A percentile compares a stretch with the other conserved stretches of the same genome.
Conservation (phyloP, 495 filamentous ascomycete genomes). For the Xylaria bambusicola region DNA sequence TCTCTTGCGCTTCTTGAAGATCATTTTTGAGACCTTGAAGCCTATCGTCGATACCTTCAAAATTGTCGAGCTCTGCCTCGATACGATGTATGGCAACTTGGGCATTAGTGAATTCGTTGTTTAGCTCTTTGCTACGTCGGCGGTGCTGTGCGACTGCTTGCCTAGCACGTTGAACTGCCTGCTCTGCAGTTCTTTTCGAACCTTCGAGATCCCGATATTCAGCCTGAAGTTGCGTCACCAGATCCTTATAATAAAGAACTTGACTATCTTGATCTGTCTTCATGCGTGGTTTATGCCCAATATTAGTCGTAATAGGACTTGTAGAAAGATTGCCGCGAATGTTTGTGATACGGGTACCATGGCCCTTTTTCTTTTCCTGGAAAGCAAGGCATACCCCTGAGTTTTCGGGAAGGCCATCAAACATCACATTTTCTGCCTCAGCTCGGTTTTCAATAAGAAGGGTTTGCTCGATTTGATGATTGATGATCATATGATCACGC, state of each 20-base stretch:
- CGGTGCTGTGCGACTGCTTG: conserved; percentile 60
- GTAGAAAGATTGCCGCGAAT: conserved; percentile 43
- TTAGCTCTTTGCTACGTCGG: conserved; percentile 26
- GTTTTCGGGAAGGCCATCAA: conserved; percentile 63
- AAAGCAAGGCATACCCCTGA: conserved; percentile 71
- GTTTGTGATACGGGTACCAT: conserved; percentile 65
- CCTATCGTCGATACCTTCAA: conserved; percentile 44
- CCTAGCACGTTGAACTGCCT: conserved; percentile 59
- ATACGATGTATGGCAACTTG: conserved; percentile 30
- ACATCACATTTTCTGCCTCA: conserved; percentile 70
- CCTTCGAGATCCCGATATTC: conserved; percentile 40
- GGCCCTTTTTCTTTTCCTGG: conserved; percentile 56
- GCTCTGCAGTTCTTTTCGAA: conserved; percentile 50
- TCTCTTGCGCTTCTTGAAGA: conserved; percentile 30
- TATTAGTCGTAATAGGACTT: conserved; percentile 31
- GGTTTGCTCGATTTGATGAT: conserved; percentile 78
- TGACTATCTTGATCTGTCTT: conserved; percentile 64
- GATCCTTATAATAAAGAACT: conserved; percentile 35
- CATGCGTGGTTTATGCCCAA: conserved; percentile 63
- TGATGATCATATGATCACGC: conserved; percentile 80
- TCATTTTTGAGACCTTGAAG: conserved; percentile 38
- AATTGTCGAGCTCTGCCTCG: conserved; percentile 41
- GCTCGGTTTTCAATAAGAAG: conserved; percentile 69
- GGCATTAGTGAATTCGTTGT: conserved; percentile 27
- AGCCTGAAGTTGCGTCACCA: conserved; percentile 43